phyloP scores from a whole-genome alignment of 495 filamentous ascomycete genomes.

The Tuber microsphaerosporum region DNA sequence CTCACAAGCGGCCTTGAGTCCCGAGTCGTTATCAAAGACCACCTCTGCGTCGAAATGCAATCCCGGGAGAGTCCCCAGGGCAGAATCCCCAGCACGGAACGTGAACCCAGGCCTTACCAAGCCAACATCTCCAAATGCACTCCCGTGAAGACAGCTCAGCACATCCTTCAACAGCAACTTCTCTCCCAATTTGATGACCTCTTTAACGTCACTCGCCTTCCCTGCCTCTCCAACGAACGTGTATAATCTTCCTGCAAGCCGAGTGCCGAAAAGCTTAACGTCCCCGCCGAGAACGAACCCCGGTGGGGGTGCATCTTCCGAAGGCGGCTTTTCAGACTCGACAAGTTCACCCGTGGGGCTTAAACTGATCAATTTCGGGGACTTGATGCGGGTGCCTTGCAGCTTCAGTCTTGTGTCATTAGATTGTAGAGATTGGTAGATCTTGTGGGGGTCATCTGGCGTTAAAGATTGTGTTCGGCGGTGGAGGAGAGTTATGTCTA shows the following conservation, averaged over 20 bases:
- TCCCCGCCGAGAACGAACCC: conserved; percentile 24
- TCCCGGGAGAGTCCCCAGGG: conserved; percentile 6
- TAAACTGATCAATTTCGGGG: conserved; percentile 7
- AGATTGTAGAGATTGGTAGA: background rate
- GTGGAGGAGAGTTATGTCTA: background rate
- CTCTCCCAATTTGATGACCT: conserved; percentile 26
- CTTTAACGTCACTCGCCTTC: conserved; percentile 16
- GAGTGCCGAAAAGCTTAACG: conserved; percentile 21
- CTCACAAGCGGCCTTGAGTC: conserved; percentile 8
- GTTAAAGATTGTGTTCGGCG: background rate
- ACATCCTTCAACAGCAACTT: conserved; percentile 16
- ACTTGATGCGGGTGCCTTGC: background rate
- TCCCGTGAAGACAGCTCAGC: conserved; percentile 12
- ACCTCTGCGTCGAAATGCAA: conserved; percentile 26
- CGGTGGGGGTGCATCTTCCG: conserved; percentile 4
- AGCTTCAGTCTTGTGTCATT: background rate
- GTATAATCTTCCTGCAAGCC: conserved; percentile 16
- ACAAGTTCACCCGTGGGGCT: conserved; percentile 2
- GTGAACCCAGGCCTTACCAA: conserved; percentile 19
- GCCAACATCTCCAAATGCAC: conserved; percentile 22
- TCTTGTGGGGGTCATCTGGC: background rate
- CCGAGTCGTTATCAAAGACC: conserved; percentile 11
- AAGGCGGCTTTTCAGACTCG: conserved; percentile 5
- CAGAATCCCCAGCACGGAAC: conserved; percentile 10
- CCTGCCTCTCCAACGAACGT: conserved; percentile 19